These are phyloP conservation scores for Lipomyces kockii DNA, from an alignment of 805 yeast genomes.

Conservation along the genomic window DNA sequence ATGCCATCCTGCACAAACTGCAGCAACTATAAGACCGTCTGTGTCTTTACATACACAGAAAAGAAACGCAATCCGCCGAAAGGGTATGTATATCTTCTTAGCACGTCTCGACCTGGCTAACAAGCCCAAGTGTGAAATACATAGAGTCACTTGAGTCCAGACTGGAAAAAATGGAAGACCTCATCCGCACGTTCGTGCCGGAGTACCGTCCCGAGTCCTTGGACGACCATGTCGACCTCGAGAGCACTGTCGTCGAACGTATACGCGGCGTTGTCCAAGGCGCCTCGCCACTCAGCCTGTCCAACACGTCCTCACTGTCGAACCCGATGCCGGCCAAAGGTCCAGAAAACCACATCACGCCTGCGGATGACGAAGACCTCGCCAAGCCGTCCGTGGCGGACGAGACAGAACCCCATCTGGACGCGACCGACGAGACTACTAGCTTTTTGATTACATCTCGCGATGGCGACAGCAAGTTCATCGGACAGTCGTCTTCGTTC, in stretches of 20 bases:
- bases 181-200: conserved; percentile 33
- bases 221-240: conserved; percentile 4
- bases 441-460: conserved; percentile 7
- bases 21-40: conserved; percentile 35
- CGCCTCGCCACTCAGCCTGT: neutral
- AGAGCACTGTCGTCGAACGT: conserved; percentile 5
- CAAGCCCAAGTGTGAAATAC: conserved; percentile 32
- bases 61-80: conserved; percentile 40
- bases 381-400: neutral
- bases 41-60: conserved; percentile 39
- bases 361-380: neutral
- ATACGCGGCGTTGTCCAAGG: neutral
- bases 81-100: conserved; percentile 20
- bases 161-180: conserved; percentile 39
- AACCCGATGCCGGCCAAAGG: neutral
- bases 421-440: neutral
- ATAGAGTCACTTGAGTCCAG: conserved; percentile 39
- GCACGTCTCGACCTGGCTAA: neutral
- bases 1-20: conserved; percentile 43
- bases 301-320: neutral
- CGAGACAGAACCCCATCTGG: neutral
- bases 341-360: neutral
- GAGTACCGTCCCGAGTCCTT: conserved; percentile 13
- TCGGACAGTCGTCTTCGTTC: conserved; percentile 33
- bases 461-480: conserved; percentile 21